Conservation (phyloP, 202 grass and related monocot species). For the Alloteropsis angusta region DNA sequence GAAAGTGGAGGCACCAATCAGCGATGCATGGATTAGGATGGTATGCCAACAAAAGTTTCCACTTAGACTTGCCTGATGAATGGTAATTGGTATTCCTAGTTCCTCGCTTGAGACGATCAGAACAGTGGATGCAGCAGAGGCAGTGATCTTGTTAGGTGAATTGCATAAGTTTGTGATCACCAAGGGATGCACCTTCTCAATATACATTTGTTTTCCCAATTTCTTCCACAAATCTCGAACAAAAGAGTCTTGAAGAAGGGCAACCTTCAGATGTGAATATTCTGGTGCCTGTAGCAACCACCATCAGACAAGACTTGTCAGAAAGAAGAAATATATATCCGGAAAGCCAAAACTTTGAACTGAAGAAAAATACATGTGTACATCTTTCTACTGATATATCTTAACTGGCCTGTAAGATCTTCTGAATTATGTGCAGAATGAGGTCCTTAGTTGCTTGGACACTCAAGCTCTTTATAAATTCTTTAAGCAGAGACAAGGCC, state of each 20-base stretch:
- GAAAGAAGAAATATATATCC: conserved; percentile 17
- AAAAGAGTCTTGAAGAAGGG: conserved; percentile 89
- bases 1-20: conserved; percentile 21
- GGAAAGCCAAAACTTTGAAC: conserved; percentile 15
- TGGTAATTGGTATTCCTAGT: conserved; percentile 83
- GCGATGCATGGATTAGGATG: conserved; percentile 1
- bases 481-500: conserved; percentile 59
- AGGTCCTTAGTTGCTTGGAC: conserved; percentile 51
- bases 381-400: conserved; percentile 26
- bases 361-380: conserved; percentile 10
- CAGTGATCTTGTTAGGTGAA: conserved; percentile 71
- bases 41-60: not conserved
- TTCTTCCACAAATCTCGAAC: conserved; percentile 82
- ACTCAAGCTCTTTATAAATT: conserved; percentile 75
- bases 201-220: conserved; percentile 76
- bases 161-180: conserved; percentile 70
- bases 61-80: conserved; percentile 69
- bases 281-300: conserved; percentile 50
- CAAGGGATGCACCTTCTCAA: conserved; percentile 75
- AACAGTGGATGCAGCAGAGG: conserved; percentile 65
- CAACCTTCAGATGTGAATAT: conserved; percentile 89
- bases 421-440: conserved; percentile 79
- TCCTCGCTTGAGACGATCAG: conserved; percentile 92
- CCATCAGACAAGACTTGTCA: conserved; percentile 28
- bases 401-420: conserved; percentile 96